These are phyloP conservation scores for Margaritispora aquatica DNA, from an alignment of 495 filamentous ascomycete species.

Conservation along the genomic window DNA sequence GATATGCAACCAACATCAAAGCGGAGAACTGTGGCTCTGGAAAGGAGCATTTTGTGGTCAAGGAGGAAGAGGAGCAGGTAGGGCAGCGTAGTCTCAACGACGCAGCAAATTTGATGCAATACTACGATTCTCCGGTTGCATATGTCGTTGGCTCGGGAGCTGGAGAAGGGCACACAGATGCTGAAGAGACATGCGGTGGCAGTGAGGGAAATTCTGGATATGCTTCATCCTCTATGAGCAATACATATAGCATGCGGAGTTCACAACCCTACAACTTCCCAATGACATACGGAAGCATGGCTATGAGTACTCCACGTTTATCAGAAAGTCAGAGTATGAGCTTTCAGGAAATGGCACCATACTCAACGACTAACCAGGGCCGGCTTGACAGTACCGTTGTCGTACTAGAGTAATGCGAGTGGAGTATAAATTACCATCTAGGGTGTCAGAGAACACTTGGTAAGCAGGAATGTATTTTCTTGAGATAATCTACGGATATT, in stretches of 20 bases:
- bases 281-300: background rate
- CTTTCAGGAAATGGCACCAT: conserved; percentile 2
- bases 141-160: background rate
- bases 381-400: conserved; percentile 11
- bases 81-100: conserved; percentile 8
- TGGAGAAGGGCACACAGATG: background rate
- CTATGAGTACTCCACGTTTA: background rate
- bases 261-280: conserved; percentile 3
- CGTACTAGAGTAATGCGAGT: conserved; percentile 9
- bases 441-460: no score
- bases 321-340: conserved; percentile 1
- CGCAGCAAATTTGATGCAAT: conserved; percentile 14
- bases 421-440: background rate
- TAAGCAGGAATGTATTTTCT: no score
- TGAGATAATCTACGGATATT: background rate
- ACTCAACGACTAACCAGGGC: conserved; percentile 3
- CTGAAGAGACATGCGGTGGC: conserved; percentile 1
- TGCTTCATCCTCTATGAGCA: background rate
- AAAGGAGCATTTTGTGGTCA: conserved; percentile 6
- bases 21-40: background rate
- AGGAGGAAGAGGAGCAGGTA: conserved; percentile 2
- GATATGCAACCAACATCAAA: conserved; percentile 12
- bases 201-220: conserved; percentile 5
- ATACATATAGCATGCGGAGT: conserved; percentile 3
- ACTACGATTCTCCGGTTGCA: conserved; percentile 12